Evolutionary conservation across 768 basidiomycete genomes (phyloP).

Genomic region (Mycena venus): DNA sequence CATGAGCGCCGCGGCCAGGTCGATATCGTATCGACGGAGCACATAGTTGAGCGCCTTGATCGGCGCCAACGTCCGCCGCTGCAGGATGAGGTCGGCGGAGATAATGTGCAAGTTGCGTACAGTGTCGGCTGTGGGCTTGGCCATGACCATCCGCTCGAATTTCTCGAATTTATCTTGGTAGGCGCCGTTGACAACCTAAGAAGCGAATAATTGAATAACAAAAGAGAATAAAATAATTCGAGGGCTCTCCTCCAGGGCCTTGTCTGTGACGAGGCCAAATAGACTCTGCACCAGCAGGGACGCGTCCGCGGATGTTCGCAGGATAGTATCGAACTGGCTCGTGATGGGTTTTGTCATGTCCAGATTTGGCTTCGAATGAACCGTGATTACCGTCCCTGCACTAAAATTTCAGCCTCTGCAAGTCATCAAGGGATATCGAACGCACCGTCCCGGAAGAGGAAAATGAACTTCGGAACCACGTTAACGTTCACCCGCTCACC

Average conservation of each 20-base stretch:
- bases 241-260: constrained; percentile 75
- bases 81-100: constrained; percentile 79
- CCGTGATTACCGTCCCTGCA: constrained; percentile 74
- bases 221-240: no score
- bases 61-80: constrained; percentile 82
- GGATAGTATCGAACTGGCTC: constrained; percentile 67
- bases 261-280: constrained; percentile 78
- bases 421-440: constrained; percentile 1
- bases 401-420: no score
- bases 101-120: constrained; percentile 79
- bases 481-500: constrained; percentile 74
- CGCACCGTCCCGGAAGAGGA: constrained; percentile 75
- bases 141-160: constrained; percentile 71
- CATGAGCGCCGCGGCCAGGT: constrained; percentile 71
- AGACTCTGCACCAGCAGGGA: constrained; percentile 79
- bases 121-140: constrained; percentile 71
- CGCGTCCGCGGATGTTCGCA: constrained; percentile 75
- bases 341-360: constrained; percentile 70
- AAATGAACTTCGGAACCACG: constrained; percentile 71
- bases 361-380: constrained; percentile 61
- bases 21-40: constrained; percentile 77
- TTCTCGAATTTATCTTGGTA: constrained; percentile 75
- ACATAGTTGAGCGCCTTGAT: constrained; percentile 80
- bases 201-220: no score
- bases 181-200: constrained; percentile 76